These are phyloP conservation scores for Scheffersomyces amazonensis DNA, from an alignment of 805 yeast species.

Conservation along the genomic window DNA sequence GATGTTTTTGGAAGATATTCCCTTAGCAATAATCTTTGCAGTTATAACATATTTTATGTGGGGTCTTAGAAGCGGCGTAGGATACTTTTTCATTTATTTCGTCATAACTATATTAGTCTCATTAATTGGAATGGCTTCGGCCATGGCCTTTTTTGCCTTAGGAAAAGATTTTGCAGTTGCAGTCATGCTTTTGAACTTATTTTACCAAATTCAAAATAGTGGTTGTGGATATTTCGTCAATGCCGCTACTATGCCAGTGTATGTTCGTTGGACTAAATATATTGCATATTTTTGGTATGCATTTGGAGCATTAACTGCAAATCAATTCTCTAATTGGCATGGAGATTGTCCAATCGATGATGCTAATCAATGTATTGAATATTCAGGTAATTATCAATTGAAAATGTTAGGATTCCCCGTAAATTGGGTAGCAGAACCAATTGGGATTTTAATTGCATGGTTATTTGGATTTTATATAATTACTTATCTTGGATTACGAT, in stretches of 20 bases:
- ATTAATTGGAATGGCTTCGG: conserved; percentile 53
- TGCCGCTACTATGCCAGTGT: conserved; percentile 72
- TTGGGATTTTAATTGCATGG: conserved; percentile 59
- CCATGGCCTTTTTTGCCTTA: conserved; percentile 51
- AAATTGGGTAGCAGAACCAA: conserved; percentile 66
- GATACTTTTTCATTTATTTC: conserved; percentile 61
- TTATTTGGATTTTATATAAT: conserved; percentile 49
- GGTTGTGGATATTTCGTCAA: conserved; percentile 82
- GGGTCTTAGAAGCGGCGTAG: conserved; percentile 48
- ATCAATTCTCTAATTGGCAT: conserved; percentile 58
- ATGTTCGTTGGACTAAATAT: conserved; percentile 82
- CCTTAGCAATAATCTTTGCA: conserved; percentile 58
- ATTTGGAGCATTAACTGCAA: conserved; percentile 65
- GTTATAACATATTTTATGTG: conserved; percentile 71
- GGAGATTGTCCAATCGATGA: conserved; percentile 50
- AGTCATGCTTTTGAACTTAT: conserved; percentile 56
- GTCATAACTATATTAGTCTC: conserved; percentile 56
- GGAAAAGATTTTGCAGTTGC: conserved; percentile 62
- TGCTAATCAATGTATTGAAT: conserved; percentile 33
- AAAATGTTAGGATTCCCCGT: conserved; percentile 56
- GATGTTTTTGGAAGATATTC: conserved; percentile 64
- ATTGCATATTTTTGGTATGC: conserved; percentile 76
- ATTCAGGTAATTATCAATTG: conserved; percentile 54
- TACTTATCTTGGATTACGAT: conserved; percentile 46
- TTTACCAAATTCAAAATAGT: conserved; percentile 70